Conservation (phyloP, 177 flowering plant genomes). For the Vitis hybrid region DNA sequence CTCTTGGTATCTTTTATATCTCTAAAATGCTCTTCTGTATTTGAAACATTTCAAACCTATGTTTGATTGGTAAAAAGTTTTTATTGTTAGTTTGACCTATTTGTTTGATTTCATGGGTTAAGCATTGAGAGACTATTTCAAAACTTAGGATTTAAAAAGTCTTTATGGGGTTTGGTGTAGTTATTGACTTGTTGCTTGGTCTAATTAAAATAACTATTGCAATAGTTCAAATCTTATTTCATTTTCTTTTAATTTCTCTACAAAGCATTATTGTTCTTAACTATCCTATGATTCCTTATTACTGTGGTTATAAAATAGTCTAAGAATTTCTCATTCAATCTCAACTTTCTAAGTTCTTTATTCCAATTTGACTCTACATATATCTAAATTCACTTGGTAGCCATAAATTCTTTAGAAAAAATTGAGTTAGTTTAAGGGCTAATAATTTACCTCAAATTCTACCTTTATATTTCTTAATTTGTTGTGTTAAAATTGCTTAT, state of each 20-base stretch:
- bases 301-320: background rate
- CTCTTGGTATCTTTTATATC: background rate
- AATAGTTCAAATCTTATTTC: background rate
- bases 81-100: no score
- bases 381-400: background rate
- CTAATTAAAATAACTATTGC: background rate
- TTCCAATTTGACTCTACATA: background rate
- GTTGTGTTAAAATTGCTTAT: no score
- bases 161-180: background rate
- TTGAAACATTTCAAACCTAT: background rate
- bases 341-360: background rate
- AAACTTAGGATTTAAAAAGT: background rate
- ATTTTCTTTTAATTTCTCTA: background rate
- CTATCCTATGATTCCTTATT: background rate
- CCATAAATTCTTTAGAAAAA: background rate
- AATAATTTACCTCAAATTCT: background rate
- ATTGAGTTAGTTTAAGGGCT: background rate
- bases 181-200: no score
- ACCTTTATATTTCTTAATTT: background rate
- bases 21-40: background rate
- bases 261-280: background rate
- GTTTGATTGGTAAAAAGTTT: background rate
- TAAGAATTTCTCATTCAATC: no score
- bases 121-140: no score
- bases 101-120: no score